Conservation (phyloP, 1,139 yeast genomes). For the Kodamaea fungicola region DNA sequence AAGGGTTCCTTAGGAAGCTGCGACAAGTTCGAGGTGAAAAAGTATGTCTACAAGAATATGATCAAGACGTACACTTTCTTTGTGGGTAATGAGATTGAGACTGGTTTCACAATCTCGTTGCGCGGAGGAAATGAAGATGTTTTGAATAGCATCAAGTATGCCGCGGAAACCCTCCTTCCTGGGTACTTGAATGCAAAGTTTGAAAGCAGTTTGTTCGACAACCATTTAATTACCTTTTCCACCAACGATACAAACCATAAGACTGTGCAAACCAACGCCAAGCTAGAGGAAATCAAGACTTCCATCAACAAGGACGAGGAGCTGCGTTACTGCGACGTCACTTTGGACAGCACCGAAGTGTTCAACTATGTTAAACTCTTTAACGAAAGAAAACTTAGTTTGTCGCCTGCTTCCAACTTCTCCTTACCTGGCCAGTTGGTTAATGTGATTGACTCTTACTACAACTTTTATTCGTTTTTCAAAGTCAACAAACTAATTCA, state of each 20-base stretch:
- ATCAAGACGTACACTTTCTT: slow-evolving; percentile 74
- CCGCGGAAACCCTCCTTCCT: slow-evolving; percentile 76
- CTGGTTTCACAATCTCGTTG: slow-evolving; percentile 80
- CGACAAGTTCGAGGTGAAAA: slow-evolving; percentile 63
- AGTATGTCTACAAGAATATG: slow-evolving; percentile 51
- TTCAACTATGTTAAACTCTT: slow-evolving; percentile 51
- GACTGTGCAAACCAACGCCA: slow-evolving; percentile 6
- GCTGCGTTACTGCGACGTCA: slow-evolving; percentile 12
- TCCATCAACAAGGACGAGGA: slow-evolving; percentile 11
- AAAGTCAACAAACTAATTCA: slow-evolving; percentile 23
- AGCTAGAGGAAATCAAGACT: slow-evolving; percentile 9
- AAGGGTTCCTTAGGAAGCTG: slow-evolving; percentile 70
- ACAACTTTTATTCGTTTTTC: slow-evolving; percentile 33
- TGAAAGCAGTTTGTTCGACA: slow-evolving; percentile 78
- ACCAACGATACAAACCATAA: slow-evolving; percentile 7
- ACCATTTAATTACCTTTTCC: slow-evolving; percentile 34
- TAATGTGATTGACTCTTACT: slow-evolving; percentile 55
- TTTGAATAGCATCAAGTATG: slow-evolving; percentile 67
- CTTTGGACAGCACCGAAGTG: slow-evolving; percentile 32
- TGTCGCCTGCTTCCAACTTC: slow-evolving; percentile 73
- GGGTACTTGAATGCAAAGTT: slow-evolving; percentile 73
- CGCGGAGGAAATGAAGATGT: slow-evolving; percentile 69
- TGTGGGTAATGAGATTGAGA: slow-evolving; percentile 67
- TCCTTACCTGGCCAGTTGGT: slow-evolving; percentile 61
- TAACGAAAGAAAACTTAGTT: slow-evolving; percentile 52